Percentiles rank a stretch among this genome's conserved stretches.
phyloP scores from a whole-genome alignment of 1,284 basidiomycete species.

The Moesziomyces antarcticus region DNA sequence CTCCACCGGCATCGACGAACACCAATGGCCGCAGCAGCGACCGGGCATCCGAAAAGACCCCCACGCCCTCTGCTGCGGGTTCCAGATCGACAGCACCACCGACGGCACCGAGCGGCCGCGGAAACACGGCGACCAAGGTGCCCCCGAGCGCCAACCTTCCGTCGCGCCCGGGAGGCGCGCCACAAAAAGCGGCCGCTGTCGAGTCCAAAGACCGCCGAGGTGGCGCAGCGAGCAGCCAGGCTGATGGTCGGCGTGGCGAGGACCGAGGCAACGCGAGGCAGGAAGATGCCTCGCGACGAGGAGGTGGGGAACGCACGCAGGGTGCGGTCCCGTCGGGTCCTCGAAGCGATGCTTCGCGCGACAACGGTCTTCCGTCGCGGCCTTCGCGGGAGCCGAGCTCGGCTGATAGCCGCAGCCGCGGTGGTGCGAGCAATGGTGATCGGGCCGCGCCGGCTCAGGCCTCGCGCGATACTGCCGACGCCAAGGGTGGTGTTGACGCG shows the following conservation, averaged over 20 bases:
- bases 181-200: slow-evolving; percentile 15
- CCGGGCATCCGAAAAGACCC: slow-evolving; percentile 11
- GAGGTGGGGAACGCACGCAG: slow-evolving; percentile 5
- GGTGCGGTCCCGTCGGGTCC: slow-evolving; percentile 17
- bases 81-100: slow-evolving; percentile 7
- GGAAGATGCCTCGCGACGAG: slow-evolving; percentile 14
- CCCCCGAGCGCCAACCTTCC: slow-evolving; percentile 37
- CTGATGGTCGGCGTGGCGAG: slow-evolving; percentile 17
- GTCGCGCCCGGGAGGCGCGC: slow-evolving; percentile 15
- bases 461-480: slow-evolving; percentile 11
- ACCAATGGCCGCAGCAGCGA: slow-evolving; percentile 9
- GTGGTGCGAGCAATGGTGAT: slow-evolving; percentile 5
- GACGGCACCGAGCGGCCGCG: slow-evolving; percentile 12
- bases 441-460: slow-evolving; percentile 12
- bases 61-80: slow-evolving; percentile 6
- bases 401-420: slow-evolving; percentile 12
- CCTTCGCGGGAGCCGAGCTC: slow-evolving; percentile 11
- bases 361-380: slow-evolving; percentile 24
- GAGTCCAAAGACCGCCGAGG: slow-evolving; percentile 23
- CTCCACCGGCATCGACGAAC: background rate
- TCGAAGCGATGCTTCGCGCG: slow-evolving; percentile 9
- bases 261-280: slow-evolving; percentile 5
- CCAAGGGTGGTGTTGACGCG: slow-evolving; percentile 5
- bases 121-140: slow-evolving; percentile 15
- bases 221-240: background rate